Conservation (phyloP, 106 monocot genomes). For the Apostasia ramifera region DNA sequence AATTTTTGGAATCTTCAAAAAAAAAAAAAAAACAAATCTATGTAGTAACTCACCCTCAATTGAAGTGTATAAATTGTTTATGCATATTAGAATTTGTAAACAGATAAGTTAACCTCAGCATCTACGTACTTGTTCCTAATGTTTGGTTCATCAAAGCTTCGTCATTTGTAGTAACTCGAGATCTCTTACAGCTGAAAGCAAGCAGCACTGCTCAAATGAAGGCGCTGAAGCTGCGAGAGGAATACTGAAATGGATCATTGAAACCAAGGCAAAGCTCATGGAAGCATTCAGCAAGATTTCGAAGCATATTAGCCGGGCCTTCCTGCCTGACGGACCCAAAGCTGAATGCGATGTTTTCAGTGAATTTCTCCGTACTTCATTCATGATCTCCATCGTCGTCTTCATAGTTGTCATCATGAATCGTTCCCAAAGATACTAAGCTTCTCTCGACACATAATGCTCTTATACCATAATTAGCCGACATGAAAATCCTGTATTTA, state of each 20-base stretch:
- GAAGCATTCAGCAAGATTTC: slow-evolving; percentile 36
- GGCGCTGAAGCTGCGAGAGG: slow-evolving; percentile 1
- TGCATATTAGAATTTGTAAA: too few species aligned
- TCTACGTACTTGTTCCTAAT: too few species aligned
- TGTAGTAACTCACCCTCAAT: too few species aligned
- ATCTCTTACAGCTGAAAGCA: slow-evolving; percentile 7
- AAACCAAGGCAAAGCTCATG: slow-evolving; percentile 36
- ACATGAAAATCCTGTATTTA: not conserved
- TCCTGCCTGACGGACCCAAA: slow-evolving; percentile 14
- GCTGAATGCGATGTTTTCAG: slow-evolving; percentile 11
- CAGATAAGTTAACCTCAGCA: too few species aligned
- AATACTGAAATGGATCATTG: slow-evolving; percentile 34
- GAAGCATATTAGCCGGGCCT: slow-evolving; percentile 11
- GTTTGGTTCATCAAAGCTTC: too few species aligned
- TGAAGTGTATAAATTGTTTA: too few species aligned
- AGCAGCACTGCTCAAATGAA: not conserved
- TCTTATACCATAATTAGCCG: slow-evolving; percentile 3
- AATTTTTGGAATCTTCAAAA: too few species aligned
- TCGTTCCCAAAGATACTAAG: slow-evolving; percentile 12
- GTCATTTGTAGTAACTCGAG: too few species aligned
- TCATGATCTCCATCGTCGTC: slow-evolving; percentile 21
- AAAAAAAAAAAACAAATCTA: too few species aligned
- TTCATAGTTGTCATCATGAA: slow-evolving; percentile 16
- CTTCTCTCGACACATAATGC: not conserved
- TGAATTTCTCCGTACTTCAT: slow-evolving; percentile 32